A percentile compares a stretch with the other conserved stretches of the same genome.
Evolutionary conservation across 495 filamentous ascomycete species (phyloP).

Genomic region (Neurospora sp.): DNA sequence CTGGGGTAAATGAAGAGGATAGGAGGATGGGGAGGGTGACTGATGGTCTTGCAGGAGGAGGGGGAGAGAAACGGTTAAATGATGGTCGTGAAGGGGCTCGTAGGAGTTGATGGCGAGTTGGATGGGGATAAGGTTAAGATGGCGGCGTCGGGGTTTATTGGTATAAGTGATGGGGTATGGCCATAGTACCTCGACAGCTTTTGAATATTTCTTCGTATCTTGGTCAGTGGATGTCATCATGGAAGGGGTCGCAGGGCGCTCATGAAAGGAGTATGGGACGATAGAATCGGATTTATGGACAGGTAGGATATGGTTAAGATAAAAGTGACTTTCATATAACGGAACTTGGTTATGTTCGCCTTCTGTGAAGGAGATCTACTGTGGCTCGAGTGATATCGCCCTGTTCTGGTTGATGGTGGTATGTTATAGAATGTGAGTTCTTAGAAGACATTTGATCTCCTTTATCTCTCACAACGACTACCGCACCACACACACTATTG

Average conservation of each 20-base stretch:
- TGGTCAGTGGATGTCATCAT: not conserved
- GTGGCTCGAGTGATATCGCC: not conserved
- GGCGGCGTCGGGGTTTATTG: not conserved
- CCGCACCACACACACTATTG: too few relatives aligned
- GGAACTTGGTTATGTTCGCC: not conserved
- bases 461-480: too few relatives aligned
- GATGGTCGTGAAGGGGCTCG: not conserved
- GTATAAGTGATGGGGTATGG: not conserved
- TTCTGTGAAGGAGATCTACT: not conserved
- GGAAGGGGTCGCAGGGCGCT: not conserved
- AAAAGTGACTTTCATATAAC: not conserved
- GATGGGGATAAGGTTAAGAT: not conserved
- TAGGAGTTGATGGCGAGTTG: not conserved
- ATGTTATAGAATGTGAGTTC: too few relatives aligned
- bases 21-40: not conserved
- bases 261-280: not conserved
- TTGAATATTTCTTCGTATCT: not conserved
- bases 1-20: not conserved
- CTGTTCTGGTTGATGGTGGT: not conserved
- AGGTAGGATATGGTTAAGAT: not conserved
- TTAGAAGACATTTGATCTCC: not conserved
- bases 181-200: not conserved
- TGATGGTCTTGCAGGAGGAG: not conserved
- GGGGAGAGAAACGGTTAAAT: not conserved
- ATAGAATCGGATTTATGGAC: not conserved